Evolutionary conservation across 805 yeast genomes (phyloP).

Genomic region (Wickerhamomyces rabaulensis): DNA sequence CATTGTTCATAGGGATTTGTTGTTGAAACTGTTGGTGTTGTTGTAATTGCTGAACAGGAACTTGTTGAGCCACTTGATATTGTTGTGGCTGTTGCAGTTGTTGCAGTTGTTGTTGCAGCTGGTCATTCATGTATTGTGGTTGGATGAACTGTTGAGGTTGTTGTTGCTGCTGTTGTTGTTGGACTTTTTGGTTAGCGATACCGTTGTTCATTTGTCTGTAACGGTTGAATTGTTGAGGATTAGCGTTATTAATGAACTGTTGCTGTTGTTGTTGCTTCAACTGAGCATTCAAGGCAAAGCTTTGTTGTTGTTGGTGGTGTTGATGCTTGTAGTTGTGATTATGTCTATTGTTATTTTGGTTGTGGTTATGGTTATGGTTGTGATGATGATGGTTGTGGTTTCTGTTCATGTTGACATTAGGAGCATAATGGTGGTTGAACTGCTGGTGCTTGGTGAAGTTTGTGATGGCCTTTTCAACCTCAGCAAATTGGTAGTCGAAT

Average conservation of each 20-base stretch:
- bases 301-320: constrained; percentile 9
- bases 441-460: constrained; percentile 27
- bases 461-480: constrained; percentile 25
- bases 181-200: constrained; percentile 1
- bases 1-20: not conserved
- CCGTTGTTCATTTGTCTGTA: constrained; percentile 12
- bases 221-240: constrained; percentile 15
- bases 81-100: constrained; percentile 4
- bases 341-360: constrained; percentile 5
- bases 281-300: constrained; percentile 18
- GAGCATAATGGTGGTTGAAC: constrained; percentile 27
- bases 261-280: constrained; percentile 16
- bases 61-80: not conserved
- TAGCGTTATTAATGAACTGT: constrained; percentile 3
- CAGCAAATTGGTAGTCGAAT: constrained; percentile 22
- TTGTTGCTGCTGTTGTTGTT: constrained; percentile 2
- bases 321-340: constrained; percentile 4
- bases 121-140: not conserved
- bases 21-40: not conserved
- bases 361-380: constrained; percentile 6
- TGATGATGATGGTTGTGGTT: constrained; percentile 7
- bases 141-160: constrained; percentile 3
- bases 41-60: constrained; percentile 1
- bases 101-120: not conserved
- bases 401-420: constrained; percentile 22